Base-by-base conservation (phyloP, 352 stramenopile genomes). In the Aphanomyces invadans region DNA sequence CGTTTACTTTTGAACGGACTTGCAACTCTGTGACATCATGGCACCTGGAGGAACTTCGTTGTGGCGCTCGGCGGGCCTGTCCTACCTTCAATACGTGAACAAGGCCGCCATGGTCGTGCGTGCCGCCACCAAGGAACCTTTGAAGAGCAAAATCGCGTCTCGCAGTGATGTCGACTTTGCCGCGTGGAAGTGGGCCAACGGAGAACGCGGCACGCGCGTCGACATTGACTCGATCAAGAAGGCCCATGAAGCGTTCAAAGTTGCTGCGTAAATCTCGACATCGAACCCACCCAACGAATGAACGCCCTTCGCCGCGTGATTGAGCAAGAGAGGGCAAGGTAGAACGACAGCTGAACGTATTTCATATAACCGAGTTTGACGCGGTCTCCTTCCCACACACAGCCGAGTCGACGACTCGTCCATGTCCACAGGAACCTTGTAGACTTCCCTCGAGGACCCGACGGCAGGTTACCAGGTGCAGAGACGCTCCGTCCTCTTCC, bases 61-160 rank as follows among this genome's bases (percentile, higher is more conserved):
- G 62, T 94, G 84, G 82, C 85, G 85, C 81, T 83, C 87, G 71
- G 83, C 83, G 42, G 85, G 85, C 61, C 73, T 92, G 67, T 94
- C 85, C 62, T 94, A 94, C 78, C 77, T 94, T 69, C 83, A 92
- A 78, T 94, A 94, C 77, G 77, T 87, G 56, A 94, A 94, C 81
- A 81, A 90, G 77, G 90, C 80, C 70, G 85, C 85, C 33, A 63
- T 55, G 64, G 76, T 91, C 57, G 73, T 94, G 48, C 85, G 85
- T 26, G 77, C 83, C 65, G 71, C 80, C 52, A 74, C 91, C 49
- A 94, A 94, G 81, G 85, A 94, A 71, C 85, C 85, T n/a, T 70
- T 91, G 59, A 94, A 94, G 79, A 91, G 77, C 80, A 92, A 85
- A 64, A 67, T 92, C 55, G 46, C 79, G 38, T 64, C 78, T 44